Base-by-base conservation (phyloP, 176 grass and related monocot genomes). In the Pontederia paniculata region DNA sequence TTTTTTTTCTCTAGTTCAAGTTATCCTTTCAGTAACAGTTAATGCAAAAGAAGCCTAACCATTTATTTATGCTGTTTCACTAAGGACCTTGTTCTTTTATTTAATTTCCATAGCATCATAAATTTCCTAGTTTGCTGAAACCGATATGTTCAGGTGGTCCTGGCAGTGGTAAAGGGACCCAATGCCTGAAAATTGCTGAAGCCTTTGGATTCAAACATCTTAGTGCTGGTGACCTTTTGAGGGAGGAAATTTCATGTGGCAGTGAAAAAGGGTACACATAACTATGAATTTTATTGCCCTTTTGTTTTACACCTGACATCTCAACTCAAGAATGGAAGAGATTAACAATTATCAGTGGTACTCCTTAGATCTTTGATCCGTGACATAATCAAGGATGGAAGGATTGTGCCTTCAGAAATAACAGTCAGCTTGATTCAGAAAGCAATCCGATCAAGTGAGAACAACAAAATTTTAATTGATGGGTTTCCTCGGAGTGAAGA, bases 161-260 rank as follows among this genome's bases (percentile, higher is more conserved):
- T 73, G 83, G 93, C 23, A 88, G 93, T 66, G 93, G 93, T 17
- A 98, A 98, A 81, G 86, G 93, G 54, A 91, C 93, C 9, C 93
- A 98, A 44, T 98, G 93, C 63, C 60, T 67, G 48, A 90, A 71
- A 88, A 98, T 98, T 17, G 86, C 93, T 66, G 89, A 81, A 0
- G 48, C 68, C 16, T 97, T 90, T 61, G 78, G 80, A 25, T 90
- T 98, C 80, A 66, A 69, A 59, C 93, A 98, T 91, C 49, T 98
- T 11, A 84, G 93, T 58, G 86, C 83, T 19, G 86, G 93, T 0
- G 83, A 98, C 16, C 77, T 91, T 69, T 76, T 98, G 25, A 82
- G 93, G 37, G 45, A 88, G 25, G 86, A 98, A 76, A 91, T 98
- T 19, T 71, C 86, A 21, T 74, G 74, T 43, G 77, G 74, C 21